Evolutionary conservation across 768 basidiomycete species (phyloP), one percentile per base, ranked within the genome.

Genomic region (Gloeostereum incarnatum): DNA sequence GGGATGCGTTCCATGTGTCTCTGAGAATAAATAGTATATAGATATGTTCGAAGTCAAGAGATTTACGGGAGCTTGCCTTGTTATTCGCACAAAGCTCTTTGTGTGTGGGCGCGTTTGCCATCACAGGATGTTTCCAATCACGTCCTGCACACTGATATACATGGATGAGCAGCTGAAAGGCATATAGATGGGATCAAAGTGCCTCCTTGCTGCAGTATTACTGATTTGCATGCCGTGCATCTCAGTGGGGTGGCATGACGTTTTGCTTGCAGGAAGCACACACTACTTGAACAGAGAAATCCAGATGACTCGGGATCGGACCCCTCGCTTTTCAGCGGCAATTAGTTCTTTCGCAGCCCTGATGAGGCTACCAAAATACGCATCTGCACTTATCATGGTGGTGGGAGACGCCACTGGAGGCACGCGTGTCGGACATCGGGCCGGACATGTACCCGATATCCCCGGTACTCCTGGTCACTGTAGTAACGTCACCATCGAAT

Each of bases 11-110:
- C 30, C 60, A 68, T 66, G 38, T 65, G 59, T 36, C 49, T 41
- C 63, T 66, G n/a, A n/a, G n/a, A n/a, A n/a, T 24, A 8, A 6
- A 27, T 21, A 1, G 4, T 8, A 38, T 50, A 11, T 24, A 60
- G 63, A 52, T 61, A n/a, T n/a, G n/a, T n/a, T n/a, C n/a, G n/a
- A n/a, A n/a, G n/a, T n/a, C n/a, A n/a, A n/a, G n/a, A n/a, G n/a
- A n/a, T n/a, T n/a, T n/a, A n/a, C n/a, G n/a, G n/a, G n/a, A n/a
- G n/a, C n/a, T n/a, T n/a, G n/a, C n/a, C n/a, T n/a, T 58, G 39
- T 65, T 64, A 36, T 49, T 53, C 22, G 53, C 43, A 37, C 62
- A 64, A 22, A 62, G 52, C 20, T 42, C 20, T 31, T 60, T 61
- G 38, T 42, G 49, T 2, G 46, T 45, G 11, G 38, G 43, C 2